phyloP scores from a whole-genome alignment of 2,329 filamentous ascomycete genomes.

The Penicillium sp. region DNA sequence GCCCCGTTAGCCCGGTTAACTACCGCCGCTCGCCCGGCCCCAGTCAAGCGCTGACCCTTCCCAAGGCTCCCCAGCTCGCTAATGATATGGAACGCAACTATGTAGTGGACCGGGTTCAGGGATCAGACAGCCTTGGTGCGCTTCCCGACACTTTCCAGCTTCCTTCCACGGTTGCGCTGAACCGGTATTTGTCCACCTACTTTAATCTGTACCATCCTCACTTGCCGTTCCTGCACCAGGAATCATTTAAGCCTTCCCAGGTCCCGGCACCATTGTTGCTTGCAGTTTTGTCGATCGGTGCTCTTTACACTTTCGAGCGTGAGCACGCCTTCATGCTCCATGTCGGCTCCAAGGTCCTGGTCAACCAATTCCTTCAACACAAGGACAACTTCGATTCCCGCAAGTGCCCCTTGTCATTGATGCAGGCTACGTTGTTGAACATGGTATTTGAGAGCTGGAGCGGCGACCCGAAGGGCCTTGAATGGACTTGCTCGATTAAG shows the following conservation, averaged over 20 bases:
- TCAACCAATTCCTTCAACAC: slow-evolving; percentile 95
- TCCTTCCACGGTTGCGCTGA: slow-evolving; percentile 74
- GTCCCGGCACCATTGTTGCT: slow-evolving; percentile 80
- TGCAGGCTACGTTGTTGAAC: slow-evolving; percentile 94
- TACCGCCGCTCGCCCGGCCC: slow-evolving; percentile 69
- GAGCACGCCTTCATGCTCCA: slow-evolving; percentile 96
- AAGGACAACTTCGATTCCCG: slow-evolving; percentile 98
- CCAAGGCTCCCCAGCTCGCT: slow-evolving; percentile 74
- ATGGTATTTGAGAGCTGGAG: slow-evolving; percentile 99
- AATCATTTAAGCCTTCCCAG: slow-evolving; percentile 79
- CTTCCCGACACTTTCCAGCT: slow-evolving; percentile 88
- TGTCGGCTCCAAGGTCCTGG: slow-evolving; percentile 94
- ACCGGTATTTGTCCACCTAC: slow-evolving; percentile 91
- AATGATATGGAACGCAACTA: slow-evolving; percentile 80
- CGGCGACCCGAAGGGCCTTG: slow-evolving; percentile 91
- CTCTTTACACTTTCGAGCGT: slow-evolving; percentile 93
- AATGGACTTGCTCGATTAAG: slow-evolving; percentile 99
- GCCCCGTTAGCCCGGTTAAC: slow-evolving; percentile 66
- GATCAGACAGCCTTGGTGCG: slow-evolving; percentile 74
- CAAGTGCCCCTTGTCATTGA: slow-evolving; percentile 96
- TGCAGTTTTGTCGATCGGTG: slow-evolving; percentile 90
- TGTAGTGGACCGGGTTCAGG: slow-evolving; percentile 82
- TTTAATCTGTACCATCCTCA: slow-evolving; percentile 98
- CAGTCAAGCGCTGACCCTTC: slow-evolving; percentile 61
- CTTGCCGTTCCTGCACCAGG: slow-evolving; percentile 88